A percentile compares a stretch with the other conserved stretches of the same genome.
Conservation (phyloP, 805 yeast species). For the Henningerozyma blattae region DNA sequence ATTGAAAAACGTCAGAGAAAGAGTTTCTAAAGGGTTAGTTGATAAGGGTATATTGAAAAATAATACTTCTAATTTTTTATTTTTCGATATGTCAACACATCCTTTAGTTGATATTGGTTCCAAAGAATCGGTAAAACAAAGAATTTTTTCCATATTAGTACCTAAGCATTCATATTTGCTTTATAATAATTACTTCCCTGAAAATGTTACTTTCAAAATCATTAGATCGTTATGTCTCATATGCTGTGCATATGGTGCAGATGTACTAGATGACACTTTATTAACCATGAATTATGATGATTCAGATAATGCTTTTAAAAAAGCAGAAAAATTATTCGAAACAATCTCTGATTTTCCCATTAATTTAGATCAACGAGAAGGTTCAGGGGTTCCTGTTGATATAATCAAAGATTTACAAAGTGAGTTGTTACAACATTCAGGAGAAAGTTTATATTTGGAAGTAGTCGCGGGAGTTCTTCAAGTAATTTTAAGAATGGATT, state of each 20-base stretch:
- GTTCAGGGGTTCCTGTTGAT: conserved; percentile 62
- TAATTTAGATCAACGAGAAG: conserved; percentile 37
- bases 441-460: conserved; percentile 59
- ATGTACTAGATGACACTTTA: conserved; percentile 84
- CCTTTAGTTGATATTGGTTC: conserved; percentile 81
- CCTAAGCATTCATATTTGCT: conserved; percentile 53
- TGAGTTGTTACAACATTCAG: conserved; percentile 32
- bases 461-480: conserved; percentile 84
- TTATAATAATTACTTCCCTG: conserved; percentile 57
- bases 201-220: conserved; percentile 50
- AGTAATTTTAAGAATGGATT: conserved; percentile 90
- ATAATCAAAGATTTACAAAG: conserved; percentile 34
- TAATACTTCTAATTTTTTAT: conserved; percentile 83
- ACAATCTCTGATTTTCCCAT: conserved; percentile 86
- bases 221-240: conserved; percentile 74
- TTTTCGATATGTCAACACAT: conserved; percentile 98
- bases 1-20: conserved; percentile 91
- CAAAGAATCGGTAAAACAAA: conserved; percentile 66
- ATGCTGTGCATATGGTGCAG: conserved; percentile 92
- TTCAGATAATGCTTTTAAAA: conserved; percentile 81
- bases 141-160: conserved; percentile 60
- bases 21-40: conserved; percentile 91
- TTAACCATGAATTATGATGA: conserved; percentile 68
- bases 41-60: conserved; percentile 95
- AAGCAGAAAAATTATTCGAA: conserved; percentile 80